Base-by-base conservation (phyloP, 2,329 filamentous ascomycete species). In the Botrytis paeoniae region DNA sequence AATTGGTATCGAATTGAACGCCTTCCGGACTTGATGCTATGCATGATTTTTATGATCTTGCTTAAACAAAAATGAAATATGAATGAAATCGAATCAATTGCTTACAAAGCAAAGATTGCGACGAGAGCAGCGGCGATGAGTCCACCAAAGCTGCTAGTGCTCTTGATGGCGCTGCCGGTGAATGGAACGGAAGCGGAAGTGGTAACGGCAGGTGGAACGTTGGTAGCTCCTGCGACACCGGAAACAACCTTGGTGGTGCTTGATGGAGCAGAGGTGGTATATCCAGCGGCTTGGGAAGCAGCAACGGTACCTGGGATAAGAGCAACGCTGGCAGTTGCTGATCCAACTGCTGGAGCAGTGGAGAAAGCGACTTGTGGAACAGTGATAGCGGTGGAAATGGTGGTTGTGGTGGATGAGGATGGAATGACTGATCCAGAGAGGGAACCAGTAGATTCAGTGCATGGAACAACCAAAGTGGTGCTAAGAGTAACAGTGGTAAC, bases 361-460 rank as follows among this genome's bases (percentile, higher is more conserved):
- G 75, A 73, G 83, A 89, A 85, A 79, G 80, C 84, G 71, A 89
- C 84, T 81, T 86, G 81, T 61, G 88, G 88, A 39, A 89, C 85
- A 65, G 83, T 81, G 75, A 89, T 77, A 78, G 84, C 83, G 74
- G 85, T 85, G 79, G 82, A 82, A 78, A 85, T 78, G 73, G 81
- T 83, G 45, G 83, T 82, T 65, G 84, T 85, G 80, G 85, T 84
- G 80, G 84, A 86, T 74, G 86, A 86, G 80, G 84, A 84, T 71
- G 86, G 83, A 78, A 89, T 83, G 74, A 83, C 83, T 73, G 81
- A 79, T 76, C 84, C 85, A 60, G 83, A 83, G 48, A 69, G 41
- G 18, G 51, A 37, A 54, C 79, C 78, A 32, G 78, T 80, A 45
- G 78, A 75, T 51, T 87, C 82, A 63, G 85, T 85, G 80, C 83